Conservation (phyloP, 1,139 yeast genomes). For the Hansenula sp. region DNA sequence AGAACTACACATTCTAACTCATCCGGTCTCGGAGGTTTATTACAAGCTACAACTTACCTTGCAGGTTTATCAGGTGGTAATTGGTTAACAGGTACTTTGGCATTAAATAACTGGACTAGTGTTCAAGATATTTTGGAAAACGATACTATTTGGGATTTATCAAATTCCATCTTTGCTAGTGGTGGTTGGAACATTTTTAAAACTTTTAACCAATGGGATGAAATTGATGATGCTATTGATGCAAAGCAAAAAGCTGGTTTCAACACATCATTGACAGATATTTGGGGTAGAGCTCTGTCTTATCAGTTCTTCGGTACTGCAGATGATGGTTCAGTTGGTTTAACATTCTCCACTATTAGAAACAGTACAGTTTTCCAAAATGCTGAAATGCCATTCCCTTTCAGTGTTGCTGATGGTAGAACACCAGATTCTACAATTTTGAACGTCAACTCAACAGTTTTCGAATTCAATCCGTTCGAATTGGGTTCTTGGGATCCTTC, state of each 20-base stretch:
- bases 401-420: slow-evolving; percentile 75
- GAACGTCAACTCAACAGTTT: slow-evolving; percentile 64
- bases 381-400: slow-evolving; percentile 78
- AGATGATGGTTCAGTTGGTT: slow-evolving; percentile 53
- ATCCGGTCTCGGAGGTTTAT: slow-evolving; percentile 71
- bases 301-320: slow-evolving; percentile 65
- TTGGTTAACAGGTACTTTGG: slow-evolving; percentile 80
- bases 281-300: slow-evolving; percentile 87
- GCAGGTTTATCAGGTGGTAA: slow-evolving; percentile 84
- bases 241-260: slow-evolving; percentile 73
- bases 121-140: slow-evolving; percentile 52
- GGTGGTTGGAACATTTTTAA: slow-evolving; percentile 67
- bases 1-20: slow-evolving; percentile 57
- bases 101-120: slow-evolving; percentile 77
- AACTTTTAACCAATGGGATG: slow-evolving; percentile 50
- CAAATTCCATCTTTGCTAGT: slow-evolving; percentile 40
- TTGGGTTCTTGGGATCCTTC: slow-evolving; percentile 89
- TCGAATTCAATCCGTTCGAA: slow-evolving; percentile 80
- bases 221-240: slow-evolving; percentile 47
- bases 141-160: slow-evolving; percentile 64
- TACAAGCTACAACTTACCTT: slow-evolving; percentile 69
- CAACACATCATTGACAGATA: slow-evolving; percentile 75
- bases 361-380: slow-evolving; percentile 47
- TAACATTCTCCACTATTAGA: slow-evolving; percentile 63
- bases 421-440: slow-evolving; percentile 58